Percentiles rank a stretch among this genome's conserved stretches.
These are phyloP conservation scores for Raphanus sativus DNA, from an alignment of 345 rosid genomes.

Conservation along the genomic window DNA sequence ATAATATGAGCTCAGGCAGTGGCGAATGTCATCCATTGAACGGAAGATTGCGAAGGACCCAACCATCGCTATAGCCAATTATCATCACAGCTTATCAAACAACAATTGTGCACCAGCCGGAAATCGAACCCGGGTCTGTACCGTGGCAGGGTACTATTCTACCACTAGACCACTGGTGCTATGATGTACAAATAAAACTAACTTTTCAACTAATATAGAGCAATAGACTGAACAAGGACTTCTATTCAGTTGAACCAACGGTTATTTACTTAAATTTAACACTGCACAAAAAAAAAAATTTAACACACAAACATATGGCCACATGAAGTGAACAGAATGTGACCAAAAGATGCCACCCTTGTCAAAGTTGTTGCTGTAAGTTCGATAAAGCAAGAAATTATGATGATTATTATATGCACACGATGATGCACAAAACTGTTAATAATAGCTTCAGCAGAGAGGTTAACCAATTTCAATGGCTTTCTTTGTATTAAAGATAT, in stretches of 20 bases:
- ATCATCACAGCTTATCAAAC: conserved; percentile 23
- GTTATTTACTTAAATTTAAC: too few relatives aligned
- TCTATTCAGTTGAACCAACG: too few relatives aligned
- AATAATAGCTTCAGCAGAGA: too few relatives aligned
- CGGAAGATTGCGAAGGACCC: background rate
- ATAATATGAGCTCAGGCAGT: background rate
- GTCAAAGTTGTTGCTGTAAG: background rate
- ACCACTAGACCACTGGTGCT: conserved; percentile 74
- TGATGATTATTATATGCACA: too few relatives aligned
- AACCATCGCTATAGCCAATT: background rate
- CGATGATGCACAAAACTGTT: too few relatives aligned
- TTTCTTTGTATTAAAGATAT: too few relatives aligned
- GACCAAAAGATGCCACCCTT: background rate
- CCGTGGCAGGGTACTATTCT: conserved; percentile 49
- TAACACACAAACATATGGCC: too few relatives aligned
- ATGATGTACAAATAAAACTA: background rate
- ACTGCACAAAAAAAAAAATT: too few relatives aligned
- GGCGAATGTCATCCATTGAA: background rate
- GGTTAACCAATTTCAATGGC: too few relatives aligned
- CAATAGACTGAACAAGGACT: too few relatives aligned
- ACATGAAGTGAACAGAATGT: background rate
- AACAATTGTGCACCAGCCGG: conserved; percentile 47
- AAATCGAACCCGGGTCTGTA: conserved; percentile 58
- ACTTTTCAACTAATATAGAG: too few relatives aligned
- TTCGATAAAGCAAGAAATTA: too few relatives aligned